Evolutionary conservation across 495 filamentous ascomycete genomes (phyloP).

Genomic region (Immersiella caudata): DNA sequence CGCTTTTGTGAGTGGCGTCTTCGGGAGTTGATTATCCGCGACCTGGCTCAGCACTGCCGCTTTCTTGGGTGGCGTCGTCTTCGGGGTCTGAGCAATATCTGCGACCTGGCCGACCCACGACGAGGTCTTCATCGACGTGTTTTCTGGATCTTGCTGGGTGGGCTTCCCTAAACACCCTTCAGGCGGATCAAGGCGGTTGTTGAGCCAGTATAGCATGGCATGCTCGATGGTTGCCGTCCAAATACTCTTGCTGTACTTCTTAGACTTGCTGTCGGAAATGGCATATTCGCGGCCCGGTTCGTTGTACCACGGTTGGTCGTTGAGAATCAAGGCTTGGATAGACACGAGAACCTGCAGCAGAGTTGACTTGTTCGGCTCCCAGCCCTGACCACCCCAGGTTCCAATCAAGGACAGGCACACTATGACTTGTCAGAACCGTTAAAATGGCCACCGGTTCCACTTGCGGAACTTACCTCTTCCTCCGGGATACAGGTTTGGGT

Average conservation of each 20-base stretch:
- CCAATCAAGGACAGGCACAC: slow-evolving; percentile 63
- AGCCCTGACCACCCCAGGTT: slow-evolving; percentile 59
- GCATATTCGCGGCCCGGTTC: slow-evolving; percentile 53
- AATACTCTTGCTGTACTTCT: slow-evolving; percentile 43
- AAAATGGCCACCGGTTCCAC: neutral
- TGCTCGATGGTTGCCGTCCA: slow-evolving; percentile 45
- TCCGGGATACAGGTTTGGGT: slow-evolving; percentile 61
- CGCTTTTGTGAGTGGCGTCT: too few relatives aligned
- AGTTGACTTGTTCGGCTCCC: slow-evolving; percentile 57
- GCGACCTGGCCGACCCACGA: too few relatives aligned
- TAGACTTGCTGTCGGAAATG: slow-evolving; percentile 26
- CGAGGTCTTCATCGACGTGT: too few relatives aligned
- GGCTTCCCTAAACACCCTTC: neutral
- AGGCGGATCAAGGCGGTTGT: slow-evolving; percentile 17
- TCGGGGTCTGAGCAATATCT: too few relatives aligned
- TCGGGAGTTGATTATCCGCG: too few relatives aligned
- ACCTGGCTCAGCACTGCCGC: too few relatives aligned
- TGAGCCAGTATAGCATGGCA: slow-evolving; percentile 55
- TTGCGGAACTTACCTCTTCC: slow-evolving; percentile 53
- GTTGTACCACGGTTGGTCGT: slow-evolving; percentile 60
- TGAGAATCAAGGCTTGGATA: slow-evolving; percentile 65
- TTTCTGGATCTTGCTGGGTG: neutral
- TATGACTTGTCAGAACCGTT: slow-evolving; percentile 14
- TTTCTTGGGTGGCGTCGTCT: too few relatives aligned
- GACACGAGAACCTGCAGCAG: slow-evolving; percentile 63